Conservation (phyloP, 352 stramenopile genomes). For the Paralagenidium karlingii region DNA sequence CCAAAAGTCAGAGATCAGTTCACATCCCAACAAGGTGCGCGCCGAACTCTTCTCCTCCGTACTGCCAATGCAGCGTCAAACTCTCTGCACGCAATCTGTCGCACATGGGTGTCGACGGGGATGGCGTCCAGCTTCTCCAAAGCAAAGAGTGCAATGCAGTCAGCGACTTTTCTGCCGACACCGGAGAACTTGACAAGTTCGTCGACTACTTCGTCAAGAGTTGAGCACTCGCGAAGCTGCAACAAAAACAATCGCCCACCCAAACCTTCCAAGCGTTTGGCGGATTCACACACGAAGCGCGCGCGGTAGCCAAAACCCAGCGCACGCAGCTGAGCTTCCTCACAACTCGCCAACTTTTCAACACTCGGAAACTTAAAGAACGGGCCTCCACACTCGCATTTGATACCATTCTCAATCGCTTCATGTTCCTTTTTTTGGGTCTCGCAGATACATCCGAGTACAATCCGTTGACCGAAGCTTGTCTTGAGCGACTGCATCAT, state of each 20-base stretch:
- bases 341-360: constrained; percentile 53
- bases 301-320: constrained; percentile 86
- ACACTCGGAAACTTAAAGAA: constrained; percentile 89
- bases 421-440: not conserved
- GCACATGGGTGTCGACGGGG: constrained; percentile 95
- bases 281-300: constrained; percentile 81
- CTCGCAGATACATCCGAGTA: constrained; percentile 12
- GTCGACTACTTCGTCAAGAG: too few relatives aligned
- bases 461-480: constrained; percentile 77
- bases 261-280: constrained; percentile 43
- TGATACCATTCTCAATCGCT: not conserved
- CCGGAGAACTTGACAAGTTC: constrained; percentile 61
- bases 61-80: constrained; percentile 36
- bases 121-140: constrained; percentile 88
- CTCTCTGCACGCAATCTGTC: constrained; percentile 89
- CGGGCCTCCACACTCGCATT: constrained; percentile 1
- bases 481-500: constrained; percentile 87
- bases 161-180: constrained; percentile 92
- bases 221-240: constrained; percentile 34
- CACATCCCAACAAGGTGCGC: too few relatives aligned
- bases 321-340: constrained; percentile 72
- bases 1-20: too few relatives aligned
- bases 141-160: constrained; percentile 96
- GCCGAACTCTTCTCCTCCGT: too few relatives aligned
- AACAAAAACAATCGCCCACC: constrained; percentile 55